Percentiles rank a stretch among this genome's conserved stretches.
phyloP scores from a whole-genome alignment of 176 grass and related monocot species.

The Elaeis guineensis region DNA sequence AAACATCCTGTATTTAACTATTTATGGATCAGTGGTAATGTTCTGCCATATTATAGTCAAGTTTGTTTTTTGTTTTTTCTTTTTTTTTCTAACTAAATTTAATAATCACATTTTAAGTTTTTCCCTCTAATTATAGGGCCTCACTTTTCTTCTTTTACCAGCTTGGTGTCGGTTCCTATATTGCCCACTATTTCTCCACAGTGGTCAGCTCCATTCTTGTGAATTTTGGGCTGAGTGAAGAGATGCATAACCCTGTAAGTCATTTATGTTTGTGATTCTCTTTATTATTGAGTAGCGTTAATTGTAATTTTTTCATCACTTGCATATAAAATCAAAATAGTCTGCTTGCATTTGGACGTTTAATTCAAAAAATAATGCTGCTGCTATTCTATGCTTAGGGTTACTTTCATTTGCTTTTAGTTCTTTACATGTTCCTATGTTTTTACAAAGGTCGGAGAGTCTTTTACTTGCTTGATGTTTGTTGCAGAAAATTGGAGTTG shows the following conservation, averaged over 20 bases:
- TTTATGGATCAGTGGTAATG: constrained; percentile 88
- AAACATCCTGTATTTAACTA: constrained; percentile 70
- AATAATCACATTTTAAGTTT: no score
- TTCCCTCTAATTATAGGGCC: no score
- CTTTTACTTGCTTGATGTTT: no score
- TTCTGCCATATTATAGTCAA: constrained; percentile 1
- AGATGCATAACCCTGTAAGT: constrained; percentile 97
- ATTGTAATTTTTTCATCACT: no score
- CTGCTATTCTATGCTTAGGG: no score
- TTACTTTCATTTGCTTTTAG: no score
- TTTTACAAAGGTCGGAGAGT: no score
- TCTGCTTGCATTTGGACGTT: no score
- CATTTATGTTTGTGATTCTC: not conserved
- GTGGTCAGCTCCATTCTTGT: constrained; percentile 64
- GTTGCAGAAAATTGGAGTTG: no score
- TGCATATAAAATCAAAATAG: no score
- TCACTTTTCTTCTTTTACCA: constrained; percentile 24
- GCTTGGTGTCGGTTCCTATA: constrained; percentile 81
- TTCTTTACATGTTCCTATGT: no score
- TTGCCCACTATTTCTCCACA: constrained; percentile 73
- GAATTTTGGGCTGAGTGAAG: constrained; percentile 74
- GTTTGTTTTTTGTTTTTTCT: constrained; percentile 6
- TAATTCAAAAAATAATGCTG: no score
- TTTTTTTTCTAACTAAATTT: not conserved
- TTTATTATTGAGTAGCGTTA: not conserved